A percentile compares a stretch with the other conserved stretches of the same genome.
Conservation (phyloP, 2,329 filamentous ascomycete species). For the Metarhizium anisopliae region DNA sequence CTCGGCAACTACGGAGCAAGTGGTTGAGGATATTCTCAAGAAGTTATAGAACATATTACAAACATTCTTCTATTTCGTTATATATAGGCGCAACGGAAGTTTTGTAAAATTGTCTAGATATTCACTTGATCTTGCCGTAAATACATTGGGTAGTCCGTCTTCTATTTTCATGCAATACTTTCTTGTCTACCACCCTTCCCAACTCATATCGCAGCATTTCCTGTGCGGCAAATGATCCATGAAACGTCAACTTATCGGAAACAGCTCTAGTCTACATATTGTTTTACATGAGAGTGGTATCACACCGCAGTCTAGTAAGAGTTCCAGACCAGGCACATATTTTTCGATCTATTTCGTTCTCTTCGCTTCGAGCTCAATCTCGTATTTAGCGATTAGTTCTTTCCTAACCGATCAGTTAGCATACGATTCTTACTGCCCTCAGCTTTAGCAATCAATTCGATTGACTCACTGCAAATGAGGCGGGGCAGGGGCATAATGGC, state of each 20-base stretch:
- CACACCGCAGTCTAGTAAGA: not conserved
- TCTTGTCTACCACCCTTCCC: not conserved
- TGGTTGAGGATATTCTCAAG: conserved; percentile 78
- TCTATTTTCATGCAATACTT: not conserved
- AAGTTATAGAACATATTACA: conserved; percentile 48
- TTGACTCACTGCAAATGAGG: conserved; percentile 74
- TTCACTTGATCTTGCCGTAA: not conserved
- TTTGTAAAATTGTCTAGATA: not conserved
- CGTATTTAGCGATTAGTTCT: conserved; percentile 49
- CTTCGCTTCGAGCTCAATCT: conserved; percentile 50
- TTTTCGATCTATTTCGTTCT: conserved; percentile 34
- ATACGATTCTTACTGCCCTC: not conserved
- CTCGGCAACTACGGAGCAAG: conserved; percentile 74
- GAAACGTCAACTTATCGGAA: not conserved
- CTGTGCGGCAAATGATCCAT: not conserved
- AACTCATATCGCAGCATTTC: not conserved
- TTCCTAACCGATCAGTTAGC: conserved; percentile 31
- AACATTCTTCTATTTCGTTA: not conserved
- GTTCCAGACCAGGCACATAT: not conserved
- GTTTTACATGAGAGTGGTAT: conserved; percentile 2
- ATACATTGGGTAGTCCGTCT: not conserved
- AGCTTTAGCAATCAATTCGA: not conserved
- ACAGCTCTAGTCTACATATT: not conserved
- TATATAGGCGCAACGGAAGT: not conserved
- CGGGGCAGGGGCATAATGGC: conserved; percentile 83